Base-by-base conservation (phyloP, 352 stramenopile species). In the Phytopythium ostracodes region DNA sequence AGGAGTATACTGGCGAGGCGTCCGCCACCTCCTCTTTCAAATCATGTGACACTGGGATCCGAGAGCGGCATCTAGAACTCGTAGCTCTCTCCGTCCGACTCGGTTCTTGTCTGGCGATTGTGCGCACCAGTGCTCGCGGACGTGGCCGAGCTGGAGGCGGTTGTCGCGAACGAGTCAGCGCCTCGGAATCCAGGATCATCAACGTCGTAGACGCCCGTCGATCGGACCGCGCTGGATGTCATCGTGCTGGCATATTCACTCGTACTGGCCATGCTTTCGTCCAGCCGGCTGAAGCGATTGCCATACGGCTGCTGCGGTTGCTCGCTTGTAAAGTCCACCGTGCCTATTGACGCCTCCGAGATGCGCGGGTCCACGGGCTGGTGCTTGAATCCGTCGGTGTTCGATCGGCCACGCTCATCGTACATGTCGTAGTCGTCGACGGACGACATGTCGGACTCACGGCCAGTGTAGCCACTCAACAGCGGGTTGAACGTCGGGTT, bases 11-110 rank as follows among this genome's bases (percentile, higher is more conserved):
- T 36, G 47, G 47, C 47, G 25, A 54, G 47, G 25, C 47, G 47
- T 17, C 9, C 9, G 15, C 25, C 24, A 17, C 20, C 42, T 22
- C 0, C 14, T 25, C 46, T 52, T 24, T 52, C 46, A 4, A 29
- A 15, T 15, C n/a, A 11, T 29, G 24, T 8, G 47, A 36, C 25
- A 36, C 24, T 7, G 47, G 15, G 7, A 54, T 25, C 0, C 15
- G 25, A 50, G n/a, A 22, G 43, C 20, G 43, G 43, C n/a, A 25
- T 4, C 47, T 54, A 91, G 57, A 91, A 91, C 69, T 91, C 81
- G 68, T 91, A 91, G 61, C 71, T 86, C 65, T 88, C 77, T 31
- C 79, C 81, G 52, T 86, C 77, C 27, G 77, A 87, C 49, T 77
- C 75, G 31, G 75, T 81, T 52, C 77, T 73, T 60, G 50, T 62